Conservation (phyloP, 345 rosid species). For the Brassica juncea region DNA sequence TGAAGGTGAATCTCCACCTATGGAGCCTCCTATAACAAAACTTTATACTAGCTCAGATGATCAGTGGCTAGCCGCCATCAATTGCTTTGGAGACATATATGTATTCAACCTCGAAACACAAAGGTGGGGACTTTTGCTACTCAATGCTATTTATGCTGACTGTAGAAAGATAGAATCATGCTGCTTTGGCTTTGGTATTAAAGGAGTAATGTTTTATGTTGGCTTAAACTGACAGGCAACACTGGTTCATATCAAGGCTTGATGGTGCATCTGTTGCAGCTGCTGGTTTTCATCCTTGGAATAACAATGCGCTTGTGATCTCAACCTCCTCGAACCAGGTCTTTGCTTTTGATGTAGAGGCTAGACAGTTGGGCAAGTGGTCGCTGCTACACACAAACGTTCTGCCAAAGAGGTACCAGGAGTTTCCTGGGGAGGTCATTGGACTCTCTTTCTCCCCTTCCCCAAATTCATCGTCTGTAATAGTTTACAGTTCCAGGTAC, state of each 20-base stretch:
- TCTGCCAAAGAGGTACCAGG: constrained; percentile 69
- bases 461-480: constrained; percentile 58
- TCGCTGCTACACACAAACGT: constrained; percentile 48
- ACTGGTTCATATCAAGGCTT: constrained; percentile 92
- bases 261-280: constrained; percentile 94
- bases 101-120: constrained; percentile 72
- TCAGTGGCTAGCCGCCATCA: constrained; percentile 88
- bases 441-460: constrained; percentile 81
- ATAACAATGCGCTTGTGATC: constrained; percentile 67
- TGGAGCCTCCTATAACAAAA: constrained; percentile 84
- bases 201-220: not conserved
- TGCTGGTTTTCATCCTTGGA: constrained; percentile 80
- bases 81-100: constrained; percentile 90
- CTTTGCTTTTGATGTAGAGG: constrained; percentile 83
- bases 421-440: constrained; percentile 91
- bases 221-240: constrained; percentile 64
- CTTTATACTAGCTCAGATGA: constrained; percentile 81
- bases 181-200: not conserved
- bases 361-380: constrained; percentile 87
- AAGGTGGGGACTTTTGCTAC: constrained; percentile 47
- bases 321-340: constrained; percentile 84
- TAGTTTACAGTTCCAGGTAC: constrained; percentile 91
- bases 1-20: constrained; percentile 49
- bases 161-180: not conserved
- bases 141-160: not conserved